Evolutionary conservation across 192 early-diverging fungal species (phyloP).

Genomic region (Spizellomyces sp.): DNA sequence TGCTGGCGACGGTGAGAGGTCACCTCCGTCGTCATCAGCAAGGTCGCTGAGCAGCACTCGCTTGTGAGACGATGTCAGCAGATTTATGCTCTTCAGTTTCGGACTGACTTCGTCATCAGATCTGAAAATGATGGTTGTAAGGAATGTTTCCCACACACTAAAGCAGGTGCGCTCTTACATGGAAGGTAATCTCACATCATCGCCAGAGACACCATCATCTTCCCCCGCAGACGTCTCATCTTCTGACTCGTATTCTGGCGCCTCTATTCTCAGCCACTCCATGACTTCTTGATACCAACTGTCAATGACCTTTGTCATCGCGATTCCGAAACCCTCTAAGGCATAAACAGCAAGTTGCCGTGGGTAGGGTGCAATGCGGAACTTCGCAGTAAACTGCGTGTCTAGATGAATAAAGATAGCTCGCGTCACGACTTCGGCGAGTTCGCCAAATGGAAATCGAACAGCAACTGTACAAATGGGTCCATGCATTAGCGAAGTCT

Average conservation of each 20-base stretch:
- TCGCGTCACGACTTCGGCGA: constrained; percentile 9
- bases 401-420: not conserved
- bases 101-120: no score
- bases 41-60: no score
- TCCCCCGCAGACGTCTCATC: constrained; percentile 4
- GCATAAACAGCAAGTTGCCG: not conserved
- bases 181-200: not conserved
- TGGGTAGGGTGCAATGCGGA: constrained; percentile 5
- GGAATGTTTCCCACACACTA: not conserved
- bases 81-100: no score
- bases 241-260: constrained; percentile 15
- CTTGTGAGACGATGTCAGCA: no score
- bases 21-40: no score
- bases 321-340: not conserved
- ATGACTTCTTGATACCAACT: constrained; percentile 12
- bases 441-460: constrained; percentile 17
- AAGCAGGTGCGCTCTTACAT: not conserved
- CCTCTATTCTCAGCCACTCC: constrained; percentile 3
- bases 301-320: not conserved
- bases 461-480: not conserved
- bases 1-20: no score
- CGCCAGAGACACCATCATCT: not conserved
- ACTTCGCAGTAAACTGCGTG: not conserved
- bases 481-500: not conserved
- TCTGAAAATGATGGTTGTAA: not conserved